Base-by-base conservation (phyloP, 2,329 filamentous ascomycete species). In the Trichophyton mentagrophytes region DNA sequence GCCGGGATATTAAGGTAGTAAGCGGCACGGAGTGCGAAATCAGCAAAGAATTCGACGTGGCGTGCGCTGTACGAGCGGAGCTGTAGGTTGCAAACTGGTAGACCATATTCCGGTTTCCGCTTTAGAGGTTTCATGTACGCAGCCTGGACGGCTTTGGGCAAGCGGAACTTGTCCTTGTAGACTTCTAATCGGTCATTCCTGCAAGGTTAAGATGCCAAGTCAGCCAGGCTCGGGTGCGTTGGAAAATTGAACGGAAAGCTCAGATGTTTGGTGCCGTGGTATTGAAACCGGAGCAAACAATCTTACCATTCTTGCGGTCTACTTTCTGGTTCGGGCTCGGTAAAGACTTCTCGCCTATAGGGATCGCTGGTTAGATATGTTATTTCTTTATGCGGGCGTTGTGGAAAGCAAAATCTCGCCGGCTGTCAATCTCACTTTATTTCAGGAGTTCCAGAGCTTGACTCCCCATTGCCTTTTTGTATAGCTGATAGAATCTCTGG, bases 1-100 rank as follows among this genome's bases (percentile, higher is more conserved):
- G 90, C 90, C 8, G 90, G 87, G 1, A 99, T 85, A 17, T 87
- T 84, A 47, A 96, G 84, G 76, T 92, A 99, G 77, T 97, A 99
- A 61, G 93, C 93, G 3, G 91, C 91, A 66, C 93, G 88, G 60
- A 97, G 79, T 57, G 91, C 90, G 72, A 99, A 97, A 77, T 99
- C 93, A 74, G 87, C 82, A 72, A 95, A 96, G 77, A 96, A 91
- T 69, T 96, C 89, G 62, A 99, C 84, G 67, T 95, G 93, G 62
- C 90, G 89, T 40, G 91, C 79, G 69, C 83, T 90, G 80, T 89
- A 99, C 38, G 92, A 96, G 66, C 93, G 89, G 57, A 99, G 78
- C 72, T 99, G 93, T 38, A 99, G 85, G 72, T 96, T 87, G 77
- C 90, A 95, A 9, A 88, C 85, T 11, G 90, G 90, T 40, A 96